phyloP scores from a whole-genome alignment of 2,329 filamentous ascomycete genomes.

The Colletotrichum zoysiae region DNA sequence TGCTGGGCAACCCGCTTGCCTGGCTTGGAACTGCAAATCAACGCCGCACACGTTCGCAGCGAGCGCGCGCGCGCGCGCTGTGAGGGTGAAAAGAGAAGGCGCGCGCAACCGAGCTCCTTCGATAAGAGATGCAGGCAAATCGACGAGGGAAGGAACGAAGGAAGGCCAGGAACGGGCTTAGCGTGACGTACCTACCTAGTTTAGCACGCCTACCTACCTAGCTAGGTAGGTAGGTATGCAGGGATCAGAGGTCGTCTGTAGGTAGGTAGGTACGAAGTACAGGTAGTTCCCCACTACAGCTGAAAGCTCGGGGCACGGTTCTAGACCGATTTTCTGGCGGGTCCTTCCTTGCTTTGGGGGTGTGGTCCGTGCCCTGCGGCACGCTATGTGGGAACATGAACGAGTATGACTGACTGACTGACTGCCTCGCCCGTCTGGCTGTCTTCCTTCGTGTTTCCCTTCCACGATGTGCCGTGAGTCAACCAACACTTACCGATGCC shows the following conservation, averaged over 20 bases:
- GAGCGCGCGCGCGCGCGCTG: neutral
- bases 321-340: slow-evolving; percentile 20
- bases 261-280: too few relatives aligned
- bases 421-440: too few relatives aligned
- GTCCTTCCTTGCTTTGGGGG: neutral
- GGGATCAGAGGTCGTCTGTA: neutral
- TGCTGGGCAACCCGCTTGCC: neutral
- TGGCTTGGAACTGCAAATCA: slow-evolving; percentile 11
- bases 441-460: neutral
- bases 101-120: neutral
- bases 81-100: too few relatives aligned
- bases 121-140: neutral
- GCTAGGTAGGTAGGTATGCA: neutral
- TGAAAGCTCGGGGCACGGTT: slow-evolving; percentile 18
- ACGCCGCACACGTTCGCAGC: neutral
- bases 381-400: neutral
- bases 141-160: too few relatives aligned
- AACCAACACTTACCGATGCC: neutral
- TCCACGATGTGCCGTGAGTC: neutral
- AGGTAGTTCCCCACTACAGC: slow-evolving; percentile 13
- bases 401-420: too few relatives aligned
- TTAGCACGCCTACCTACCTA: too few relatives aligned
- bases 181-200: slow-evolving; percentile 1
- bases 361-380: slow-evolving; percentile 19
- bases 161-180: slow-evolving; percentile 23